Evolutionary conservation across 768 basidiomycete genomes (phyloP).

Genomic region (Albatrellus ellisii): DNA sequence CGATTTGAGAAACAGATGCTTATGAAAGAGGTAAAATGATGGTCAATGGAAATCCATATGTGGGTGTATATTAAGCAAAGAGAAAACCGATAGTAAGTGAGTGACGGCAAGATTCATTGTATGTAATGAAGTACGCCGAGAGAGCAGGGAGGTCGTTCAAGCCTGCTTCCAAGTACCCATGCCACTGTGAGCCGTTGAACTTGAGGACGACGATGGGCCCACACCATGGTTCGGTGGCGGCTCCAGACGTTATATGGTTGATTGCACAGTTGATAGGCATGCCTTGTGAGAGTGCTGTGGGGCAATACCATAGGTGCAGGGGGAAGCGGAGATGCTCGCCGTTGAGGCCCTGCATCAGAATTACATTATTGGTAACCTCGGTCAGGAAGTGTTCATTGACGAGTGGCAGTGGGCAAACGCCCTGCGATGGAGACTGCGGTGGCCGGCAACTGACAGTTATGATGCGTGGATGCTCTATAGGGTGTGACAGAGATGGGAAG

Average conservation of each 20-base stretch:
- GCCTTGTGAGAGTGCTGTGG: constrained; percentile 42
- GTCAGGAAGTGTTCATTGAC: constrained; percentile 50
- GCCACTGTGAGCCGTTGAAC: constrained; percentile 71
- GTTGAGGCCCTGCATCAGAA: constrained; percentile 73
- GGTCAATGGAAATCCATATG: too few species aligned
- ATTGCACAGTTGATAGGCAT: constrained; percentile 68
- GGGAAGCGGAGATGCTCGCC: constrained; percentile 75
- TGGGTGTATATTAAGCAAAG: too few species aligned
- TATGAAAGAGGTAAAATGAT: too few species aligned
- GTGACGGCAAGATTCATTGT: too few species aligned
- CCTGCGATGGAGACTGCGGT: constrained; percentile 53
- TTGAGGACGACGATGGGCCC: constrained; percentile 75
- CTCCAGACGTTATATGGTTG: constrained; percentile 71
- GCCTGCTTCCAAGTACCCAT: constrained; percentile 78
- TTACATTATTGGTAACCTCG: constrained; percentile 44
- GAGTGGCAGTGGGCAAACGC: constrained; percentile 59
- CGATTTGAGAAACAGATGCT: too few species aligned
- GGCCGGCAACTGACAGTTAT: constrained; percentile 61
- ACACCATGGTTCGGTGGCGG: constrained; percentile 65
- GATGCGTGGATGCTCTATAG: constrained; percentile 57
- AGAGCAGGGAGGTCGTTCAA: constrained; percentile 76
- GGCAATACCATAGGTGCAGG: constrained; percentile 72
- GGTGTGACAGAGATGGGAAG: constrained; percentile 4
- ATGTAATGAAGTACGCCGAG: constrained; percentile 76
- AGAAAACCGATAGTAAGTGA: too few species aligned